Base-by-base conservation (phyloP, 768 basidiomycete genomes). In the Gymnopilus junonius region DNA sequence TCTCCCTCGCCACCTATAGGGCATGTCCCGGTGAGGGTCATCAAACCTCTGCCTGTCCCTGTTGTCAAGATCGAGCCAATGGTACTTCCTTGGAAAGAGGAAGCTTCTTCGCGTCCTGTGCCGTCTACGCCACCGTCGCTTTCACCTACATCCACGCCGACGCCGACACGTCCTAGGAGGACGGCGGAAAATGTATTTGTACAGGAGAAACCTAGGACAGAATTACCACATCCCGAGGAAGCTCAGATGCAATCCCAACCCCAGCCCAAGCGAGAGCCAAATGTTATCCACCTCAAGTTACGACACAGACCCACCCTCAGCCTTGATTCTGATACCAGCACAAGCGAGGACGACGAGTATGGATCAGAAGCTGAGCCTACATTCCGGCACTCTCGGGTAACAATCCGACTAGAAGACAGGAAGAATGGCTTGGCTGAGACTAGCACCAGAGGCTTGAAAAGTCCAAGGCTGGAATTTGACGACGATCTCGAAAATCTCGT, bases 31-130 rank as follows among this genome's bases (percentile, higher is more conserved):
- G 14, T 3, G 27, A 42, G 43, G 29, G 57, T 46, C n/a, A 32
- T 40, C 17, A 45, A 58, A 8, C 62, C 62, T 12, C n/a, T 62
- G 37, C 61, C 61, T 57, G 35, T 64, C 37, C 53, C 61, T 21
- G 46, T 17, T 7, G 17, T 29, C 48, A 51, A 51, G 29, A 8
- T n/a, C 48, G 48, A 51, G 31, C 48, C 48, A 29, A 51, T n/a
- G 11, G 45, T 12, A 7, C 45, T 27, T 27, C 45, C 45, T 15
- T 12, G 23, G 45, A 27, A 48, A 12, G 23, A 3, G 8, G 25
- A 32, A 8, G 29, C 12, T 20, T 32, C 29, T 29, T 51, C 48
- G 29, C 48, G 8, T 32, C 31, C 48, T 1, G 12, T 31, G 29
- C 48, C 48, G 29, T 51, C 48, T 7, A n/a, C 48, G 10, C n/a